Evolutionary conservation across 2,329 filamentous ascomycete genomes (phyloP), one percentile per base, ranked within the genome.

Genomic region (Epichloe uncinata): DNA sequence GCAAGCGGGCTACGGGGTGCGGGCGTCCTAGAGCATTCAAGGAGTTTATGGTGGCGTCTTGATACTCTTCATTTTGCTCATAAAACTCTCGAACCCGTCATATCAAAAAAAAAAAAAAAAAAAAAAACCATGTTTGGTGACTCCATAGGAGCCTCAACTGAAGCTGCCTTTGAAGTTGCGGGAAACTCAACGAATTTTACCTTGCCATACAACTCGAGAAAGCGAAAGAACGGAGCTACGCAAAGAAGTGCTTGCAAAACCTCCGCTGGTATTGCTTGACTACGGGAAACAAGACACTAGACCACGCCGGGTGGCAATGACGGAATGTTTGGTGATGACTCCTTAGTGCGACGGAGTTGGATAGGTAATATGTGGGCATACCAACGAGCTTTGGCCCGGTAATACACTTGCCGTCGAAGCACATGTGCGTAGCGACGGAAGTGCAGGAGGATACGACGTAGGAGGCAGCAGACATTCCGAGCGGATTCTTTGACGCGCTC

Each of bases 21-120:
- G 55, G 60, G 60, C 59, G 60, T 50, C 38, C n/a, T 43, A 40
- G 45, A 55, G 51, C 55, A 53, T 57, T 47, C 42, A 46, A 38
- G 51, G 55, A 52, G 51, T 54, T 57, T 54, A 41, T 33, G 41
- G 44, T 13, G 47, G 51, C 37, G 26, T 48, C 40, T 33, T 41
- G n/a, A 11, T 16, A 5, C 16, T 43, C 13, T 42, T 13, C 16
- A 41, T 36, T 44, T 38, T 42, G 30, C 30, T n/a, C 46, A 48
- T 13, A 16, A 12, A 16, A 36, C 34, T 13, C 20, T 9, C 35
- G 35, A 20, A 12, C 16, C 46, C 15, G 34, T n/a, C n/a, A n/a
- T n/a, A n/a, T n/a, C n/a, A n/a, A n/a, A n/a, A n/a, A n/a, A n/a
- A n/a, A n/a, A n/a, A n/a, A n/a, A n/a, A 11, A 20, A 44, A 2